phyloP scores from a whole-genome alignment of 352 stramenopile species.

The Phytophthora foliorum region DNA sequence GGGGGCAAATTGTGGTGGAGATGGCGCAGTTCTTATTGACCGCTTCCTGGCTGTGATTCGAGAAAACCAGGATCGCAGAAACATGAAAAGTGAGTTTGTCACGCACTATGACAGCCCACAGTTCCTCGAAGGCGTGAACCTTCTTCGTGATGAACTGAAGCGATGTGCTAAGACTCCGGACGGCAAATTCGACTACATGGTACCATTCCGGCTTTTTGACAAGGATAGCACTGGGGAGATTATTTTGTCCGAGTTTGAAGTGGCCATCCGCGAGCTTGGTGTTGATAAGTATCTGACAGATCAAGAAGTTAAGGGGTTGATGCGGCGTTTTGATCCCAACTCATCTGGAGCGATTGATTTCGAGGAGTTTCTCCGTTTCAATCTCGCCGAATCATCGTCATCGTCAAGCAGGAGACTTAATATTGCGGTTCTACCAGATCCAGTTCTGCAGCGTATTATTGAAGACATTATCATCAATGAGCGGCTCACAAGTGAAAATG shows the following conservation, averaged over 20 bases:
- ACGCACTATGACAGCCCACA: constrained; percentile 84
- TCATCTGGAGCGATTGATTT: constrained; percentile 73
- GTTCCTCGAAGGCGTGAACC: constrained; percentile 78
- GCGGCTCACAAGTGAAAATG: constrained; percentile 50
- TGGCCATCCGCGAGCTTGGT: constrained; percentile 70
- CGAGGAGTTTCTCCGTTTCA: constrained; percentile 84
- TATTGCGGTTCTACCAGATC: constrained; percentile 30
- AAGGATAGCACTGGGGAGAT: constrained; percentile 79
- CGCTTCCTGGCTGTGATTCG: constrained; percentile 75
- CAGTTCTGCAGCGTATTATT: constrained; percentile 54
- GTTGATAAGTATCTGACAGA: constrained; percentile 78
- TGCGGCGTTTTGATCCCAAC: constrained; percentile 82
- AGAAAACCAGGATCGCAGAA: constrained; percentile 75
- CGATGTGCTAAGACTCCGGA: constrained; percentile 84
- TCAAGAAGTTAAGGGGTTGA: constrained; percentile 84
- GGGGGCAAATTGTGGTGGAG: constrained; percentile 75
- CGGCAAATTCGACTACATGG: constrained; percentile 76
- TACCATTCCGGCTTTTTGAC: constrained; percentile 81
- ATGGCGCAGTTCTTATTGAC: constrained; percentile 76
- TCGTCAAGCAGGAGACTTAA: constrained; percentile 51
- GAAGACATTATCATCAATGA: constrained; percentile 62
- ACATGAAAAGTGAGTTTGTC: constrained; percentile 89
- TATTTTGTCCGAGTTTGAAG: constrained; percentile 78
- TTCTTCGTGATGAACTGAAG: constrained; percentile 77
- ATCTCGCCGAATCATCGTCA: constrained; percentile 68